These are phyloP conservation scores for Ophiostoma sp. DNA, from an alignment of 2,329 filamentous ascomycete species.

Conservation along the genomic window DNA sequence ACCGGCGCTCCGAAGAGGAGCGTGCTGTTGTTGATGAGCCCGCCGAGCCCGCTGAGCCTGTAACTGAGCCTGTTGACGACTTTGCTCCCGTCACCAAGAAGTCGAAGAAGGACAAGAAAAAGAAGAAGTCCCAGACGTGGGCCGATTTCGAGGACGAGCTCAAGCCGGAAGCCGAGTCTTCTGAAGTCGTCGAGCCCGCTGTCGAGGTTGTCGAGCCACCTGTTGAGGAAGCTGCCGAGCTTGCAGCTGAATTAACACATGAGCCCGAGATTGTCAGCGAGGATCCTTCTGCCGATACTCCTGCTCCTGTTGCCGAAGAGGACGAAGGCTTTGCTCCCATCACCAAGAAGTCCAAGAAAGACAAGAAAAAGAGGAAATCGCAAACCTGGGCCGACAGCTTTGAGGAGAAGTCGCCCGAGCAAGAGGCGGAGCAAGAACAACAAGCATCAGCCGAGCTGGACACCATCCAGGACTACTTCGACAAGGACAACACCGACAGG, in stretches of 20 bases:
- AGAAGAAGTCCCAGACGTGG: not conserved
- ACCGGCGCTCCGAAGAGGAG: not conserved
- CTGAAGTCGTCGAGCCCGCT: not conserved
- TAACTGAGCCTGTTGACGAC: not conserved
- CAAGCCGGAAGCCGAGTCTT: conserved; percentile 1
- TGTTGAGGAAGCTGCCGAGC: not conserved
- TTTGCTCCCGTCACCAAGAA: not conserved
- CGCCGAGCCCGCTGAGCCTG: not conserved
- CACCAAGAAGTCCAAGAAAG: conserved; percentile 40
- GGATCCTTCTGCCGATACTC: not conserved
- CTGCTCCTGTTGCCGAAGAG: not conserved
- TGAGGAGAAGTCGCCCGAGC: not conserved
- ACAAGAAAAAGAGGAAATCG: conserved; percentile 29
- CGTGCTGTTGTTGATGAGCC: not conserved
- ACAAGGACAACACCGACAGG: not conserved
- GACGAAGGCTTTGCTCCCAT: not conserved
- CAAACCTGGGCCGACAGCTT: conserved; percentile 9
- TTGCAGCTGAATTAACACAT: not conserved
- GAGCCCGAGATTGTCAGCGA: too few species aligned
- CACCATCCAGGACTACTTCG: not conserved
- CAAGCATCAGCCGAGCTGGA: not conserved
- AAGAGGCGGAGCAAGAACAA: not conserved
- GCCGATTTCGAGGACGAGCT: not conserved
- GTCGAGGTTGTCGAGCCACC: not conserved
- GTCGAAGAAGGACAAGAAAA: conserved; percentile 19